These are phyloP conservation scores for Candida broadrunensis DNA, from an alignment of 805 yeast species.

Conservation along the genomic window DNA sequence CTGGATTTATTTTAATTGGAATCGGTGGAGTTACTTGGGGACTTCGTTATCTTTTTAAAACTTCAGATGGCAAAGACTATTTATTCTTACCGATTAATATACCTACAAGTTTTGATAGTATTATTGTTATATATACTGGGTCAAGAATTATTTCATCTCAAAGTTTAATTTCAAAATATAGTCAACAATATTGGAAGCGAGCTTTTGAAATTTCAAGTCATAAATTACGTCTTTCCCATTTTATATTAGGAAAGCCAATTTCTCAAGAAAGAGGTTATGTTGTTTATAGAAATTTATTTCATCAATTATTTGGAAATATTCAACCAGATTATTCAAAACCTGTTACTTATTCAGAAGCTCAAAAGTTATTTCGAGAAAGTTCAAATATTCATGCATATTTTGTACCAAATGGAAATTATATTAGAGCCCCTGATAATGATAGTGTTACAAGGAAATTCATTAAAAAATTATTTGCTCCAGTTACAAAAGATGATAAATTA, in stretches of 20 bases:
- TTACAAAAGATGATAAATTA: constrained; percentile 72
- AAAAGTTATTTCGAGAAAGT: constrained; percentile 39
- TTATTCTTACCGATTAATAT: constrained; percentile 25
- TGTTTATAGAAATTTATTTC: constrained; percentile 49
- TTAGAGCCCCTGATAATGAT: constrained; percentile 87
- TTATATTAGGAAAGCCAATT: constrained; percentile 60
- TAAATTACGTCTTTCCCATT: constrained; percentile 73
- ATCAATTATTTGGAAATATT: constrained; percentile 38
- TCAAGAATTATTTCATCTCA: constrained; percentile 4
- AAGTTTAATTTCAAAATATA: constrained; percentile 20
- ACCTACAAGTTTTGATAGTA: constrained; percentile 1
- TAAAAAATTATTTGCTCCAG: constrained; percentile 72
- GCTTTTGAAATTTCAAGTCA: constrained; percentile 56
- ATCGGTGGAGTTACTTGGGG: constrained; percentile 66
- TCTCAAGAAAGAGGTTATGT: constrained; percentile 71
- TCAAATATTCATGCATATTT: constrained; percentile 51
- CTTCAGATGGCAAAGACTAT: constrained; percentile 10
- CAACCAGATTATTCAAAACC: constrained; percentile 61
- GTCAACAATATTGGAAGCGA: constrained; percentile 57
- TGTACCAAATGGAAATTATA: constrained; percentile 76
- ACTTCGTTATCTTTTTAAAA: constrained; percentile 23
- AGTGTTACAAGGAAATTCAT: constrained; percentile 64
- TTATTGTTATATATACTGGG: background rate
- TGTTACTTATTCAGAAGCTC: constrained; percentile 46
- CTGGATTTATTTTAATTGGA: constrained; percentile 68